A percentile compares a stretch with the other conserved stretches of the same genome.
Evolutionary conservation across 2,329 filamentous ascomycete genomes (phyloP).

Genomic region (Exserohilum turcica): DNA sequence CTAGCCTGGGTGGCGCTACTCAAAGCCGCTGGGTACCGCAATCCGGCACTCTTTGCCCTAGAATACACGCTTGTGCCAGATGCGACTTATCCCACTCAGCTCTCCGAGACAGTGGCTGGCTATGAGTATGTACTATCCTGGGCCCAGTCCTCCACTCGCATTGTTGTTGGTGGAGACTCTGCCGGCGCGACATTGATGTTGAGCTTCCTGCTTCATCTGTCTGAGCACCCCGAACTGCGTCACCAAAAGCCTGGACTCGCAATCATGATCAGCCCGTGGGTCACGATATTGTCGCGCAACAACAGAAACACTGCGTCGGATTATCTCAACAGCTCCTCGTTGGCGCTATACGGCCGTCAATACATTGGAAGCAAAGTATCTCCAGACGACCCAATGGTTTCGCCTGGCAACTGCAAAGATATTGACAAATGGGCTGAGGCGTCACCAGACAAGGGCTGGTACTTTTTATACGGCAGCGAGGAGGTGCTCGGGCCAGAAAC

Average conservation of each 20-base stretch:
- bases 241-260: constrained; percentile 64
- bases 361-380: constrained; percentile 64
- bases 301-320: constrained; percentile 74
- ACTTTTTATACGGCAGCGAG: constrained; percentile 73
- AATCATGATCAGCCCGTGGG: constrained; percentile 80
- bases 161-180: constrained; percentile 79
- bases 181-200: constrained; percentile 77
- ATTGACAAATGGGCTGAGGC: constrained; percentile 68
- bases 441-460: constrained; percentile 69
- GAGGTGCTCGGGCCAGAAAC: constrained; percentile 79
- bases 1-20: constrained; percentile 72
- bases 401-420: constrained; percentile 73
- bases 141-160: constrained; percentile 61
- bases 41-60: constrained; percentile 78
- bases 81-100: constrained; percentile 71
- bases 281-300: constrained; percentile 69
- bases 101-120: constrained; percentile 70
- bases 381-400: constrained; percentile 63
- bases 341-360: constrained; percentile 72
- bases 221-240: constrained; percentile 53
- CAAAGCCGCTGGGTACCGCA: constrained; percentile 67
- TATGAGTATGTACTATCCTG: constrained; percentile 72
- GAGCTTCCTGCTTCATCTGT: constrained; percentile 72
- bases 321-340: constrained; percentile 69
- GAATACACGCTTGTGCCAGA: constrained; percentile 83